These are phyloP conservation scores for Platanus orientalis DNA, from an alignment of 164 flowering plant species.

Conservation along the genomic window DNA sequence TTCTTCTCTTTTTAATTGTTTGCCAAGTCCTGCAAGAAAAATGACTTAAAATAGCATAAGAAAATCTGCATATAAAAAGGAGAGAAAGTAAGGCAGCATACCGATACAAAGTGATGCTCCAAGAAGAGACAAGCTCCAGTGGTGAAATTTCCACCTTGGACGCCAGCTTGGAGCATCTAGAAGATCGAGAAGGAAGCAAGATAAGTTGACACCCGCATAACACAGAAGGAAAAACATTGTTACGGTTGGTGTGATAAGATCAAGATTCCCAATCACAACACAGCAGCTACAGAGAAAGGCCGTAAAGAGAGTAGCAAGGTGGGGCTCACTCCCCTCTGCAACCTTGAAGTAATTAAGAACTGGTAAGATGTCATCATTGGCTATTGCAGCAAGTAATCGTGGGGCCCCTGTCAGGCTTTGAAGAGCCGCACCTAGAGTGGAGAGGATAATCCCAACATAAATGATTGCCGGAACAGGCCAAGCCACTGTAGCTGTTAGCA, in stretches of 20 bases:
- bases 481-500: conserved; percentile 93
- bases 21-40: too few relatives aligned
- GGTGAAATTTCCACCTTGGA: conserved; percentile 98
- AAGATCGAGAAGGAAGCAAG: conserved; percentile 98
- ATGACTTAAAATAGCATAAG: neutral
- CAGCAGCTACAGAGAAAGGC: conserved; percentile 85
- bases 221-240: conserved; percentile 98
- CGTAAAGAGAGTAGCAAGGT: conserved; percentile 90
- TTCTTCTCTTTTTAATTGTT: too few relatives aligned
- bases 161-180: conserved; percentile 99
- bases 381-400: conserved; percentile 97
- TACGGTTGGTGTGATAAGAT: conserved; percentile 90
- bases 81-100: conserved; percentile 26
- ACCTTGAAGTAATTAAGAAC: conserved; percentile 94
- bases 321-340: conserved; percentile 86
- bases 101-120: conserved; percentile 92
- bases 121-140: conserved; percentile 95
- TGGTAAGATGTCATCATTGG: conserved; percentile 97
- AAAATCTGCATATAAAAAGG: neutral
- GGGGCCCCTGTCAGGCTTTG: conserved; percentile 98
- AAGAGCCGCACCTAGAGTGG: conserved; percentile 98
- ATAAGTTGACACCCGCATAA: conserved; percentile 93
- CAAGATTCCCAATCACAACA: conserved; percentile 91
- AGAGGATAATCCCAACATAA: conserved; percentile 88
- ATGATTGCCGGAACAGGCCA: conserved; percentile 92